phyloP scores from a whole-genome alignment of 2,329 filamentous ascomycete genomes.

The Berkeleyomyces rouxiae region DNA sequence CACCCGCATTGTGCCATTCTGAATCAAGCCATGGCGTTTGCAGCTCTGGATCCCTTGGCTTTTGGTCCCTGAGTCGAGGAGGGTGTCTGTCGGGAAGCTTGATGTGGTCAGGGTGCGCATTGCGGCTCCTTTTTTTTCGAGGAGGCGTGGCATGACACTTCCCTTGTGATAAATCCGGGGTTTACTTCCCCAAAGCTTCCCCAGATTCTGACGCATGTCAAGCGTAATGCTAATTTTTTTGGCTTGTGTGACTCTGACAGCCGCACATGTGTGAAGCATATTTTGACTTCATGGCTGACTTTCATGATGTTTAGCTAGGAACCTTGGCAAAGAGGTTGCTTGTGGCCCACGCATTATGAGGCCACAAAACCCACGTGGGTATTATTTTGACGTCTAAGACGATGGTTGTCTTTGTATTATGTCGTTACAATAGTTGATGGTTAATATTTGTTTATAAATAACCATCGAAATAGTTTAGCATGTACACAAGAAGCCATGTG shows the following conservation, averaged over 20 bases:
- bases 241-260: not conserved
- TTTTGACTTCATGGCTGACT: not conserved
- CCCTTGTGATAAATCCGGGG: not conserved
- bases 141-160: not conserved
- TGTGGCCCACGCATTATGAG: not conserved
- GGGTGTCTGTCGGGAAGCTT: not conserved
- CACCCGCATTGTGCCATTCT: not conserved
- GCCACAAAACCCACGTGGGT: too few relatives aligned
- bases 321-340: not conserved
- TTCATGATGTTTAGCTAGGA: not conserved
- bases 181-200: not conserved
- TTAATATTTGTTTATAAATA: too few relatives aligned
- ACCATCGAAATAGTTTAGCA: too few relatives aligned
- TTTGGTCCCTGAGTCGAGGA: not conserved
- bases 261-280: not conserved
- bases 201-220: not conserved
- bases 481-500: too few relatives aligned
- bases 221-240: not conserved
- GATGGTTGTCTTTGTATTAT: too few relatives aligned
- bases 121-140: not conserved
- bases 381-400: too few relatives aligned
- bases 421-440: too few relatives aligned
- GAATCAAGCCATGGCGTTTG: not conserved
- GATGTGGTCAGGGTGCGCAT: not conserved
- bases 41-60: not conserved